Evolutionary conservation across 2,329 filamentous ascomycete species (phyloP).

Genomic region (Phoma sp.): DNA sequence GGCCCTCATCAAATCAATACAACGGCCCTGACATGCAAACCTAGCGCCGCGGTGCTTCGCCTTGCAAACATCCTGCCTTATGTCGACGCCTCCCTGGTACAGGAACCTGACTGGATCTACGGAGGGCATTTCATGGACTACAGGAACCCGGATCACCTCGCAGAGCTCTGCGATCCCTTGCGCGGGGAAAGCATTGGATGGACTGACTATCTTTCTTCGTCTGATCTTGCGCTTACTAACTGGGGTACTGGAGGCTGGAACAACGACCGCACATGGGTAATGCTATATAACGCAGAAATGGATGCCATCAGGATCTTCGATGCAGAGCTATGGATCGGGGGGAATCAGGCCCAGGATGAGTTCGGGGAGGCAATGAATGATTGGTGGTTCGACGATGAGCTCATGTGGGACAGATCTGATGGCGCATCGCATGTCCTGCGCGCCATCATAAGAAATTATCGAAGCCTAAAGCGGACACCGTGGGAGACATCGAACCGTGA

Average conservation of each 20-base stretch:
- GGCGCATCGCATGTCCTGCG: slow-evolving; percentile 16
- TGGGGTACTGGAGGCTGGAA: slow-evolving; percentile 22
- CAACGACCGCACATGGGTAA: slow-evolving; percentile 13
- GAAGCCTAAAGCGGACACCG: slow-evolving; percentile 15
- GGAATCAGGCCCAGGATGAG: background rate
- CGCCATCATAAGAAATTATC: slow-evolving; percentile 17
- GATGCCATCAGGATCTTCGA: slow-evolving; percentile 20
- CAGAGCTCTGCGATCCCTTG: slow-evolving; percentile 9
- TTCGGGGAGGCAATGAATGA: slow-evolving; percentile 2
- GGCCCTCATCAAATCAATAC: slow-evolving; percentile 24
- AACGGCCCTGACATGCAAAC: slow-evolving; percentile 17
- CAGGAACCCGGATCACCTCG: slow-evolving; percentile 7
- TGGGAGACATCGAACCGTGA: slow-evolving; percentile 21
- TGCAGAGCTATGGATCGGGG: slow-evolving; percentile 10
- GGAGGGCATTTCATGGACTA: slow-evolving; percentile 24
- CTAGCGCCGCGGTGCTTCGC: slow-evolving; percentile 13
- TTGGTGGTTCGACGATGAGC: slow-evolving; percentile 9
- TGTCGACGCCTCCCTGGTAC: slow-evolving; percentile 12
- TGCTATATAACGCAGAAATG: slow-evolving; percentile 20
- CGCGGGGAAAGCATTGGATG: slow-evolving; percentile 1
- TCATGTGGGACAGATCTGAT: background rate
- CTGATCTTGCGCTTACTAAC: slow-evolving; percentile 15
- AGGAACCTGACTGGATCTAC: slow-evolving; percentile 17
- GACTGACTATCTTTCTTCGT: slow-evolving; percentile 11
- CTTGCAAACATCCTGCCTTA: slow-evolving; percentile 26